Conservation (phyloP, 495 filamentous ascomycete species). For the Neohortaea acidophila region DNA sequence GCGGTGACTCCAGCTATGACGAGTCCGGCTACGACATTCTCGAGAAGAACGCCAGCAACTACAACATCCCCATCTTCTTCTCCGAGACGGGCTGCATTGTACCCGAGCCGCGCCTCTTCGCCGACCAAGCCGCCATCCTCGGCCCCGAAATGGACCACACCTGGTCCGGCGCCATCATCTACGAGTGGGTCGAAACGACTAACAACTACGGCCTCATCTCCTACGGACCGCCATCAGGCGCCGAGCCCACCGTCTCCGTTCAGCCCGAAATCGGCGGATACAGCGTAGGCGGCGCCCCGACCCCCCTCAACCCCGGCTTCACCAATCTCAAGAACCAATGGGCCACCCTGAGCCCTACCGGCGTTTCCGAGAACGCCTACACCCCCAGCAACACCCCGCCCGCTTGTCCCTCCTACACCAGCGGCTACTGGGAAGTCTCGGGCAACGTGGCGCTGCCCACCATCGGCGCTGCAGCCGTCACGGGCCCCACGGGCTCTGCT, state of each 20-base stretch:
- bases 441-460: constrained; percentile 53
- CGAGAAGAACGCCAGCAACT: constrained; percentile 40
- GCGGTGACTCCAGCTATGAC: constrained; percentile 44
- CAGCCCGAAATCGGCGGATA: constrained; percentile 40
- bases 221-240: constrained; percentile 38
- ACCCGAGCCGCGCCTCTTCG: constrained; percentile 51
- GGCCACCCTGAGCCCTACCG: constrained; percentile 54
- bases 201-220: constrained; percentile 76
- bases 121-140: constrained; percentile 65
- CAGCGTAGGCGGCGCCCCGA: constrained; percentile 55
- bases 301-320: constrained; percentile 61
- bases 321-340: constrained; percentile 60
- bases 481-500: no score
- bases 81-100: constrained; percentile 37
- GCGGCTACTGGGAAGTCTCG: constrained; percentile 55
- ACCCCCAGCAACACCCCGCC: constrained; percentile 44
- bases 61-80: constrained; percentile 51
- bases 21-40: constrained; percentile 57
- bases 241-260: constrained; percentile 1
- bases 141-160: constrained; percentile 51
- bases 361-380: constrained; percentile 50
- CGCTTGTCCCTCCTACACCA: constrained; percentile 54
- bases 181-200: constrained; percentile 79
- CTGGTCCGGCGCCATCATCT: constrained; percentile 75
- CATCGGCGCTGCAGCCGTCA: constrained; percentile 32